Base-by-base conservation (phyloP, 1,284 basidiomycete genomes). In the Thecaphora thlaspeos region DNA sequence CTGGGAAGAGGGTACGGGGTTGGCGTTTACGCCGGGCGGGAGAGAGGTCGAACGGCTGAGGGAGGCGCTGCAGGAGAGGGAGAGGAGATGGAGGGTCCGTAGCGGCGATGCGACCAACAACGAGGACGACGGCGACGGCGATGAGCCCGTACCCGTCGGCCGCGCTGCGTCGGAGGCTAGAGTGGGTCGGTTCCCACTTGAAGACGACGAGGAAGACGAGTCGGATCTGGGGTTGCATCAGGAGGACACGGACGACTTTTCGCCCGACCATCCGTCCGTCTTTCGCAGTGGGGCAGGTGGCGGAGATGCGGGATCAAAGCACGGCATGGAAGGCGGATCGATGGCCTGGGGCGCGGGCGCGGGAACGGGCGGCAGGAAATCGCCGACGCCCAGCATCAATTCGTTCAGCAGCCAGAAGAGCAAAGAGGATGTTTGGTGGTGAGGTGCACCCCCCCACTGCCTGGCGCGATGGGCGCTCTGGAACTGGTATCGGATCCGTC, bases 21-120 rank as follows among this genome's bases (percentile, higher is more conserved):
- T 47, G 11, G 48, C 44, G 1, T 65, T 54, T 15, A 56, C 62
- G 3, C 62, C 62, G 0, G 51, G 53, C 8, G 43, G 54, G 4
- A 23, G 28, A n/a, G 63, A 66, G 46, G 51, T 61, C 59, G 59
- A 49, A 11, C 44, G 58, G 37, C 42, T 66, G 45, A 45, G 54
- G 15, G 55, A 66, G 26, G 63, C 63, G 18, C 48, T 66, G 23
- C 45, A 53, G 21, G 63, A 61, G 41, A 39, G 63, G 8, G 63
- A 66, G 41, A 38, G 63, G 18, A 55, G 58, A 44, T 66, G 61
- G 19, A 46, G 47, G 30, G 34, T 51, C 21, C 52, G 55, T 37
- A 7, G 36, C 36, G 36, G 5, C 36, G 14, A 37, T 5, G 36
- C 36, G 36, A 37, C 14, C 8, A 37, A 15, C 8, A 37, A 14